Conservation (phyloP, 2,329 filamentous ascomycete species). For the Fusarium palustre region DNA sequence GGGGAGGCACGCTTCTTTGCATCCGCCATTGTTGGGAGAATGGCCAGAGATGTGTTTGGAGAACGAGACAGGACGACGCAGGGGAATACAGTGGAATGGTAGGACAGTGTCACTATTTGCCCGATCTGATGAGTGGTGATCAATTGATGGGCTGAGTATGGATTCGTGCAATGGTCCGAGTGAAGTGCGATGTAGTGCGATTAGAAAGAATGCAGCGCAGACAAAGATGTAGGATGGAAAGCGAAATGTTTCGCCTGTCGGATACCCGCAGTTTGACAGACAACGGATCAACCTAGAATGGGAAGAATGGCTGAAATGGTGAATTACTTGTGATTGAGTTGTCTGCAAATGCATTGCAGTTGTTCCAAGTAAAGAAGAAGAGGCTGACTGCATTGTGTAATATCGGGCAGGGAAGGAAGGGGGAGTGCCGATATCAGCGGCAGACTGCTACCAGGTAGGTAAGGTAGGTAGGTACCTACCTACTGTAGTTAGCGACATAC, state of each 20-base stretch:
- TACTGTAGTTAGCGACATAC: neutral
- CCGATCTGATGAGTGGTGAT: neutral
- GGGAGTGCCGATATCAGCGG: conserved; percentile 7
- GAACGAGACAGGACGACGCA: neutral
- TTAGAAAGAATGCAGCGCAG: neutral
- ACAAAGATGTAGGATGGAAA: neutral
- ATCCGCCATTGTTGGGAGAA: conserved; percentile 24
- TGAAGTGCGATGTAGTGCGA: neutral
- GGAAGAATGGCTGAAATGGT: neutral
- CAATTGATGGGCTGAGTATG: neutral
- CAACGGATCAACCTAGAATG: neutral
- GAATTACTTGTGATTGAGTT: neutral
- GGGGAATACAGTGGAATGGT: neutral
- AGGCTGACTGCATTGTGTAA: conserved; percentile 2
- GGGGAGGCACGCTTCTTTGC: conserved; percentile 9
- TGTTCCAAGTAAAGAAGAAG: neutral
- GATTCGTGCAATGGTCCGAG: neutral
- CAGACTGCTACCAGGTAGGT: too few relatives aligned
- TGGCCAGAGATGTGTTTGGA: neutral
- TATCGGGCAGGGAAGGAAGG: neutral
- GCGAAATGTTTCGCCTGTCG: conserved; percentile 14
- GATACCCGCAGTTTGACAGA: conserved; percentile 14
- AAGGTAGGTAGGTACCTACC: too few relatives aligned
- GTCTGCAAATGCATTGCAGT: neutral
- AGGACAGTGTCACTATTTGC: neutral